Percentiles rank a stretch among this genome's conserved stretches.
Conservation (phyloP, 1,139 yeast species). For the Wickerhamomyces sp. region DNA sequence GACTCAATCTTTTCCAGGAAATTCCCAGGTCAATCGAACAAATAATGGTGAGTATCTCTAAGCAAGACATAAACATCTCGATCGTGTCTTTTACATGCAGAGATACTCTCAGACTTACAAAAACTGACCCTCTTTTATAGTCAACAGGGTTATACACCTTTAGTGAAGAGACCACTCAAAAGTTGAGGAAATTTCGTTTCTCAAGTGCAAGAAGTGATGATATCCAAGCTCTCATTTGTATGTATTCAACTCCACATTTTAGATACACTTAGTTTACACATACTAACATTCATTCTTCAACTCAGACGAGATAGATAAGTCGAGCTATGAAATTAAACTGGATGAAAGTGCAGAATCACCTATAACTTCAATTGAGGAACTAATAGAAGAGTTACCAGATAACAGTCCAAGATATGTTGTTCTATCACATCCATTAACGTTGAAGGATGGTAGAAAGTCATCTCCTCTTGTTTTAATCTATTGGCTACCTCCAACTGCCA, state of each 20-base stretch:
- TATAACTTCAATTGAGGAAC: conserved; percentile 46
- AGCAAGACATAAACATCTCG: neutral
- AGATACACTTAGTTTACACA: conserved; percentile 1
- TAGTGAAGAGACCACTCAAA: conserved; percentile 57
- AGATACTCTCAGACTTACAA: too few relatives aligned
- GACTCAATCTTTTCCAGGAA: too few relatives aligned
- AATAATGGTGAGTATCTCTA: neutral
- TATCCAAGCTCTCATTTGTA: conserved; percentile 63
- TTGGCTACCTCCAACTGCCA: conserved; percentile 82
- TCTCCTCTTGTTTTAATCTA: conserved; percentile 74
- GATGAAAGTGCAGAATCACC: conserved; percentile 41
- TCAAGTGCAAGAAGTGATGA: conserved; percentile 59
- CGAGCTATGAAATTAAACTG: conserved; percentile 48
- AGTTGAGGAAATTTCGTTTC: conserved; percentile 66
- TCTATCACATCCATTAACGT: conserved; percentile 69
- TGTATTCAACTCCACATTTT: conserved; percentile 20
- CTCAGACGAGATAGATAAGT: conserved; percentile 47
- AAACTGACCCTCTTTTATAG: conserved; percentile 7
- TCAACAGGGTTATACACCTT: conserved; percentile 52
- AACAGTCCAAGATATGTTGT: conserved; percentile 73
- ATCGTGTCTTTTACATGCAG: too few relatives aligned
- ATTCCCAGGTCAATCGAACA: too few relatives aligned
- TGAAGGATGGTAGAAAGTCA: conserved; percentile 66
- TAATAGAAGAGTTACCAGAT: conserved; percentile 77
- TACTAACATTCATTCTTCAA: neutral